Conservation (phyloP, 2,329 filamentous ascomycete species). For the Colletotrichum sp. region DNA sequence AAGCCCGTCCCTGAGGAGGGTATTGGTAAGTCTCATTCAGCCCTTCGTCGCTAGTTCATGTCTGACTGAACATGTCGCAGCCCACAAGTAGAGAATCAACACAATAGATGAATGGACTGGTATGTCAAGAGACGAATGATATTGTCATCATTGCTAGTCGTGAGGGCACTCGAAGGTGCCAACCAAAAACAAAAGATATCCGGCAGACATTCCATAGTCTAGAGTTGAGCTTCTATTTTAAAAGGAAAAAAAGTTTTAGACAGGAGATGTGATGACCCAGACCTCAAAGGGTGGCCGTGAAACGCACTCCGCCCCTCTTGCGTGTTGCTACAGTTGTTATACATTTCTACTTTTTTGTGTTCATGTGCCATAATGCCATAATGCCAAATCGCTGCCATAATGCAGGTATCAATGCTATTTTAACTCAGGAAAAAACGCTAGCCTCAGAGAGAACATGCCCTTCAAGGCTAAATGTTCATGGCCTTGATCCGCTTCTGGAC, state of each 20-base stretch:
- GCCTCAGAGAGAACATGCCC: background rate
- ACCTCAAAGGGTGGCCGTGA: background rate
- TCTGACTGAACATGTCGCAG: background rate
- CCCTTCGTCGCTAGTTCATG: background rate
- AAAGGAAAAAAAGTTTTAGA: background rate
- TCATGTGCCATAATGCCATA: constrained; percentile 9
- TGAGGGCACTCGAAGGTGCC: background rate
- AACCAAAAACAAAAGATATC: constrained; percentile 2
- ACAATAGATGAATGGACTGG: background rate
- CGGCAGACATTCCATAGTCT: constrained; percentile 20
- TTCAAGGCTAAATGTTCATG: background rate
- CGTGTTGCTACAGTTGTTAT: constrained; percentile 12
- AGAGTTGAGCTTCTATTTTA: constrained; percentile 20
- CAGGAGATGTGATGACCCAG: background rate
- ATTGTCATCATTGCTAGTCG: background rate
- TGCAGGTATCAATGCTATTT: background rate
- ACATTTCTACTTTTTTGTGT: background rate
- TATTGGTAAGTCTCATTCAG: constrained; percentile 35
- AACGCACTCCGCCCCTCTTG: background rate
- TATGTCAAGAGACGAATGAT: constrained; percentile 11
- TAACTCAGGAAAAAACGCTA: background rate
- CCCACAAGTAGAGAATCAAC: constrained; percentile 21
- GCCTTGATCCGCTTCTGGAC: constrained; percentile 55
- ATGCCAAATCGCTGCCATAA: background rate
- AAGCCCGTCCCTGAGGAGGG: constrained; percentile 66